These are phyloP conservation scores for Penicilliopsis zonata DNA, from an alignment of 495 filamentous ascomycete species.

Conservation along the genomic window DNA sequence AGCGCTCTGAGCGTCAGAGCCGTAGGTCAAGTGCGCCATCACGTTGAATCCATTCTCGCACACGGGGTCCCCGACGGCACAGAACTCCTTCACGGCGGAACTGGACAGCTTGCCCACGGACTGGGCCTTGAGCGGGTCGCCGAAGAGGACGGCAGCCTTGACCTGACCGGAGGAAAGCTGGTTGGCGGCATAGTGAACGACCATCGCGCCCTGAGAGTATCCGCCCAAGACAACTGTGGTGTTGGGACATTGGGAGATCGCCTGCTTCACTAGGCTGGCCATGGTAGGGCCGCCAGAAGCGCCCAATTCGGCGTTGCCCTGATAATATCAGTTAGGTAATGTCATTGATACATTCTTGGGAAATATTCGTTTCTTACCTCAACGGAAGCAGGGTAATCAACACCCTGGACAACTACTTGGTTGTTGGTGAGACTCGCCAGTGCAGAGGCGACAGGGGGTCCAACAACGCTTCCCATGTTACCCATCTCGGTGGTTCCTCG, in stretches of 20 bases:
- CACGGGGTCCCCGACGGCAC: too few relatives aligned
- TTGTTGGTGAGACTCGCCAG: constrained; percentile 12
- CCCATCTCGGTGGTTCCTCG: constrained; percentile 27
- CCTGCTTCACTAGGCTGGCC: constrained; percentile 5
- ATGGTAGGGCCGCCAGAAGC: constrained; percentile 15
- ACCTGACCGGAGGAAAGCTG: too few relatives aligned
- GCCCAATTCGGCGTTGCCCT: constrained; percentile 19
- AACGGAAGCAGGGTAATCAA: constrained; percentile 22
- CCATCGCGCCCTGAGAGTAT: constrained; percentile 18
- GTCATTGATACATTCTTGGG: too few relatives aligned
- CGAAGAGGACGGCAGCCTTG: too few relatives aligned
- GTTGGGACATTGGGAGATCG: constrained; percentile 10
- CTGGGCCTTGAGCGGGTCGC: too few relatives aligned
- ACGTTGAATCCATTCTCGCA: too few relatives aligned
- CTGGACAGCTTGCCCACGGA: too few relatives aligned
- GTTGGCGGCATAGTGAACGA: constrained; percentile 19
- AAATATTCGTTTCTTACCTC: too few relatives aligned
- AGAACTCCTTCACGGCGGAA: too few relatives aligned
- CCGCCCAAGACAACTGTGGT: constrained; percentile 14
- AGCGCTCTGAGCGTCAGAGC: too few relatives aligned
- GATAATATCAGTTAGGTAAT: too few relatives aligned
- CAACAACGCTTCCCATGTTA: constrained; percentile 19
- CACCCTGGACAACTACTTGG: constrained; percentile 23
- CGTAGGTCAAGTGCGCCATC: too few relatives aligned
- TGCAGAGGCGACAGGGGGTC: constrained; percentile 17